Base-by-base conservation (phyloP, 1,284 basidiomycete genomes). In the Ganoderma lingzhi region DNA sequence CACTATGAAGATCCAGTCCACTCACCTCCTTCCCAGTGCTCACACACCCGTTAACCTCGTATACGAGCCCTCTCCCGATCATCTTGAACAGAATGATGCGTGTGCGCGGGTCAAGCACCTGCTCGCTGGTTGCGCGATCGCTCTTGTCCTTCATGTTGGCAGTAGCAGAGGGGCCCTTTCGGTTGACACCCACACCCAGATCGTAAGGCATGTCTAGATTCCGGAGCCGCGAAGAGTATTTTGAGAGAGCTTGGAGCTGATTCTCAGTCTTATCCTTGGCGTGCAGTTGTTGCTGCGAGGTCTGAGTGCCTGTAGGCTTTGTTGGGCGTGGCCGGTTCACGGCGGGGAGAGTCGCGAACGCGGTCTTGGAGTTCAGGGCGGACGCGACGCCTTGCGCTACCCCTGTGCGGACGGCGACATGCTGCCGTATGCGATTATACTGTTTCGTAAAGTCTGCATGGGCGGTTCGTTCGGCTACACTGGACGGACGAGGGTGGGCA, bases 11-110 rank as follows among this genome's bases (percentile, higher is more conserved):
- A 41, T 42, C n/a, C 14, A 39, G 51, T 32, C 17, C 12, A 78
- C 86, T 39, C 69, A 95, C 96, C 88, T 98, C 96, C 85, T 98
- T 98, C 41, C 96, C 96, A 0, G 97, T 98, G 76, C 93, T 96
- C 44, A 98, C 90, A 80, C 96, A 98, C 3, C 96, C 95, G 75
- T 98, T 96, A 45, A 98, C 91, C 78, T 95, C 92, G 67, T 93
- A 89, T 28, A 98, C 87, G 39, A 97, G 80, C 0, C 91, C 96
- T 62, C 96, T 84, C 8, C 95, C 95, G 65, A 97, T 93, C 91
- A 98, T 95, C 81, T 97, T 97, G 82, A 95, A 95, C 56, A 98
- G 81, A 23, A 98, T 96, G 56, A 97, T 85, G 42, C 96, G 84
- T 3, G 97, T 98, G 32, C 97, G 87, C 14, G 95, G 92, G 80